These are phyloP conservation scores for Tremellales sp. DNA, from an alignment of 1,284 basidiomycete genomes.

Conservation along the genomic window DNA sequence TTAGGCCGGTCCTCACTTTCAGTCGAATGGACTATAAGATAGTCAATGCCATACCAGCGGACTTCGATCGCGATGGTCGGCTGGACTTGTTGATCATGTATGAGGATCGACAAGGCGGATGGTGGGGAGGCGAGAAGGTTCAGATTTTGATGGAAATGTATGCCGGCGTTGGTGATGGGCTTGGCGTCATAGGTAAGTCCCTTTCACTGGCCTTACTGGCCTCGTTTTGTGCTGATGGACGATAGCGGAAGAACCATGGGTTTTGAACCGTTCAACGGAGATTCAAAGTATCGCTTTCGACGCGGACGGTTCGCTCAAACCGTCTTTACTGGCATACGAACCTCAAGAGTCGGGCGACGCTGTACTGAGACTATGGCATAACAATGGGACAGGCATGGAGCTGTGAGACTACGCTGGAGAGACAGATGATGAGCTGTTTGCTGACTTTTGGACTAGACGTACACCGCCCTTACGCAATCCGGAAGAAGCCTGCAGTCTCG, in stretches of 20 bases:
- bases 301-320: slow-evolving; percentile 78
- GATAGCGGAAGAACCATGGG: slow-evolving; percentile 17
- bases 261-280: slow-evolving; percentile 18
- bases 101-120: slow-evolving; percentile 49
- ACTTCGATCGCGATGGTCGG: slow-evolving; percentile 87
- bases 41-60: slow-evolving; percentile 79
- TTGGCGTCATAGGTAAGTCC: slow-evolving; percentile 65
- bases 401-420: slow-evolving; percentile 13
- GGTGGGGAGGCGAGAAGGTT: slow-evolving; percentile 45
- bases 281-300: slow-evolving; percentile 81
- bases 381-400: slow-evolving; percentile 24
- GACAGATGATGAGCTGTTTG: too few relatives aligned
- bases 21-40: slow-evolving; percentile 24
- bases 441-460: too few relatives aligned
- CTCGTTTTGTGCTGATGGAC: neutral
- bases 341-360: slow-evolving; percentile 30
- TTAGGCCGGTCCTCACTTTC: too few relatives aligned
- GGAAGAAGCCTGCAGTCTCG: slow-evolving; percentile 59
- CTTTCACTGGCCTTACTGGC: neutral
- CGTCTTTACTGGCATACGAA: slow-evolving; percentile 76
- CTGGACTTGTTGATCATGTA: slow-evolving; percentile 85
- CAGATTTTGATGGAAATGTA: slow-evolving; percentile 61
- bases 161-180: slow-evolving; percentile 61
- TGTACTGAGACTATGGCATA: slow-evolving; percentile 21
- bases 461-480: slow-evolving; percentile 35